Conservation (phyloP, 2,329 filamentous ascomycete species). For the Iodosphaeria phyllophila region DNA sequence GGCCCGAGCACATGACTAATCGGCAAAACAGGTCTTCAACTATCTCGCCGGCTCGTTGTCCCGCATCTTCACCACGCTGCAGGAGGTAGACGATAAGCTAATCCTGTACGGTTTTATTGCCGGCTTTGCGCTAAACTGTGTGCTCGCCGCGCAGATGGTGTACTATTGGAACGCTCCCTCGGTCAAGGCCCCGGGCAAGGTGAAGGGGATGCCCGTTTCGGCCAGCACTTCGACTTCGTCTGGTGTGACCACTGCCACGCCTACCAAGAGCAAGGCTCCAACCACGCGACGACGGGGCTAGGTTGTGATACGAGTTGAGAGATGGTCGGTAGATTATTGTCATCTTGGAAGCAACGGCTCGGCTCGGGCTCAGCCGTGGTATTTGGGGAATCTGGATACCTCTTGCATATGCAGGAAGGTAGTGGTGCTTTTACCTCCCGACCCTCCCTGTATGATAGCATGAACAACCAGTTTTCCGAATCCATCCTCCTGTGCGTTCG, state of each 20-base stretch:
- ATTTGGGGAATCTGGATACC: too few relatives aligned
- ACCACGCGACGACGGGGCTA: slow-evolving; percentile 23
- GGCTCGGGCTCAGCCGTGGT: too few relatives aligned
- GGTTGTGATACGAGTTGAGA: too few relatives aligned
- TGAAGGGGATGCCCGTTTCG: slow-evolving; percentile 14
- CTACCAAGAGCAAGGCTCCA: slow-evolving; percentile 19
- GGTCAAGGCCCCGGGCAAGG: slow-evolving; percentile 19
- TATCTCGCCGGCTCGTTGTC: slow-evolving; percentile 85
- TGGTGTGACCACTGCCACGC: slow-evolving; percentile 9
- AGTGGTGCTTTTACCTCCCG: too few relatives aligned
- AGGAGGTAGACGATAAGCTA: slow-evolving; percentile 91
- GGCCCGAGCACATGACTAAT: too few relatives aligned
- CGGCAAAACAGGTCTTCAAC: slow-evolving; percentile 86
- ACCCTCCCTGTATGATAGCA: too few relatives aligned
- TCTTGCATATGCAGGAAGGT: too few relatives aligned
- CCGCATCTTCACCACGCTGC: slow-evolving; percentile 91
- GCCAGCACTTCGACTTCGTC: slow-evolving; percentile 9
- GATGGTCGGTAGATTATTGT: too few relatives aligned
- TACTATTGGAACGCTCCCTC: slow-evolving; percentile 81
- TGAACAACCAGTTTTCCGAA: too few relatives aligned
- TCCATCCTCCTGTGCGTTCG: too few relatives aligned
- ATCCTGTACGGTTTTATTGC: slow-evolving; percentile 91
- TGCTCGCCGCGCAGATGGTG: slow-evolving; percentile 78
- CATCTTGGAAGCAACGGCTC: too few relatives aligned
- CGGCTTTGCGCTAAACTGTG: slow-evolving; percentile 73